Conservation (phyloP, 1,139 yeast genomes). For the Kodamaea alishanica region DNA sequence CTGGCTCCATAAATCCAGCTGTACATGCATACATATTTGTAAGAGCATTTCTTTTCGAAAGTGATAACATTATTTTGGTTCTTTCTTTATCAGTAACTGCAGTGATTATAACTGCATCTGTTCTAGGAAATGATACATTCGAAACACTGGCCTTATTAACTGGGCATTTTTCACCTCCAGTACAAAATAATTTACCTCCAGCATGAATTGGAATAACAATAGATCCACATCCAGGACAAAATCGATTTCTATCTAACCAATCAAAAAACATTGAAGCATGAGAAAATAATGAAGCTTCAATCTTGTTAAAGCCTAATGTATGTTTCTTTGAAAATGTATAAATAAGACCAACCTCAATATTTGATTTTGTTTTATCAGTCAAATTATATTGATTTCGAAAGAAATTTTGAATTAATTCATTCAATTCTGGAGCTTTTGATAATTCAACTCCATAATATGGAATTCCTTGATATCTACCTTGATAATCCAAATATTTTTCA, state of each 20-base stretch:
- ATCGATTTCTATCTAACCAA: constrained; percentile 73
- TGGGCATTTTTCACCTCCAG: constrained; percentile 42
- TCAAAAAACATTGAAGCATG: constrained; percentile 84
- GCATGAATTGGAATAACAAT: constrained; percentile 69
- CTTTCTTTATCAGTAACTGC: constrained; percentile 66
- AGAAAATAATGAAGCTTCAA: constrained; percentile 65
- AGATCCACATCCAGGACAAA: constrained; percentile 87
- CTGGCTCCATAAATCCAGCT: constrained; percentile 95
- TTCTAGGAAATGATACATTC: constrained; percentile 78
- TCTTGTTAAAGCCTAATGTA: constrained; percentile 31
- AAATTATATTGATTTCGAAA: constrained; percentile 7
- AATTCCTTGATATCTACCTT: constrained; percentile 58
- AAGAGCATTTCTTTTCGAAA: constrained; percentile 51
- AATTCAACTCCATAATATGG: constrained; percentile 80
- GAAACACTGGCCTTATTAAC: constrained; percentile 53
- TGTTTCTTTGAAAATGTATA: constrained; percentile 37
- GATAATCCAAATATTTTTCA: constrained; percentile 38
- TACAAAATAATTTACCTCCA: constrained; percentile 75
- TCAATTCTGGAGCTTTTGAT: constrained; percentile 29
- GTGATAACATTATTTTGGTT: constrained; percentile 66
- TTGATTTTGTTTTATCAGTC: constrained; percentile 4
- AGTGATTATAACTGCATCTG: constrained; percentile 83
- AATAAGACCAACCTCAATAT: constrained; percentile 21
- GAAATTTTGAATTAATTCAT: constrained; percentile 19
- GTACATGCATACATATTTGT: constrained; percentile 70